A percentile compares a stretch with the other conserved stretches of the same genome.
phyloP scores from a whole-genome alignment of 345 rosid genomes.

The Kernera saxatilis region DNA sequence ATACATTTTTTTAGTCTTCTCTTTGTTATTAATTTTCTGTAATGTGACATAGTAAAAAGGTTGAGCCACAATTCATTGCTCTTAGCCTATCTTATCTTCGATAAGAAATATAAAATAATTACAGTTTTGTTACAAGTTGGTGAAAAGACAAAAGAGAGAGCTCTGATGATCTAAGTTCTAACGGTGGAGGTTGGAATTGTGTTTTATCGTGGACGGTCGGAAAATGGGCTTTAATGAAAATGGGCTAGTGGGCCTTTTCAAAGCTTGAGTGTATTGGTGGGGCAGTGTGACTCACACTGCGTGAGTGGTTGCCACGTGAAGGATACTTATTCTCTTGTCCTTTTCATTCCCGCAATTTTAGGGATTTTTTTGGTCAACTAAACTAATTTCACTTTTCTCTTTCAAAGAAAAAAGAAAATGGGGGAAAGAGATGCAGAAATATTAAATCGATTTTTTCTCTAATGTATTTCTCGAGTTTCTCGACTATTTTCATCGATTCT shows the following conservation, averaged over 20 bases:
- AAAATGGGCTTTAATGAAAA: background rate
- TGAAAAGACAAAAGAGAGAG: background rate
- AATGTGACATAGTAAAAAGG: no score
- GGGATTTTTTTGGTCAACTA: conserved; percentile 25
- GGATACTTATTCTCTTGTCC: background rate
- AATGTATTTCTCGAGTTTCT: background rate
- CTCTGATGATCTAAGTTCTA: no score
- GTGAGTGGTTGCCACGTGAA: conserved; percentile 27
- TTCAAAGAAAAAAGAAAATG: background rate
- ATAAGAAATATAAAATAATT: background rate
- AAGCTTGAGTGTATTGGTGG: background rate
- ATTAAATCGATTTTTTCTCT: background rate
- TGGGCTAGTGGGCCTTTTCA: conserved; percentile 3
- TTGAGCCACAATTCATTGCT: no score
- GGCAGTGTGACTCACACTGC: no score
- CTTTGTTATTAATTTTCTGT: no score
- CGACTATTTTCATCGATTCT: background rate
- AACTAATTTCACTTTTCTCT: background rate
- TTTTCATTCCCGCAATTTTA: conserved; percentile 13
- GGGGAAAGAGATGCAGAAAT: background rate
- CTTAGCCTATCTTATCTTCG: background rate
- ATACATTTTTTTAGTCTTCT: no score
- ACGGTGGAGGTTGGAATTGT: background rate
- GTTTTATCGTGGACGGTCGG: background rate
- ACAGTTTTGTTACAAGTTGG: background rate